Evolutionary conservation across 352 stramenopile species (phyloP).

Genomic region (Pythium scleroteichum): DNA sequence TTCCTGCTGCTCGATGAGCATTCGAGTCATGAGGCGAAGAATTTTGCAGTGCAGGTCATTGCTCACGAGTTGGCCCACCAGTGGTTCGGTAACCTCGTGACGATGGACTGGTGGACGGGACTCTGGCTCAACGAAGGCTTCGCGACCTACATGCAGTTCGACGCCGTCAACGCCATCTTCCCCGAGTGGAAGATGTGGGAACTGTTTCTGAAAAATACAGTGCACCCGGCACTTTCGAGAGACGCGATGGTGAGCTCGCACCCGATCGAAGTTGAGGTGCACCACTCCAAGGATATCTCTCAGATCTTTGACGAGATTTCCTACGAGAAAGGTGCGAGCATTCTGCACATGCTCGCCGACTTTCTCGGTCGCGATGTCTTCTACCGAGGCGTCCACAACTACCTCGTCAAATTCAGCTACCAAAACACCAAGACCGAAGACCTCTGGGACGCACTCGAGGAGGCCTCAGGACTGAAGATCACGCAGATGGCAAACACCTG

Average conservation of each 20-base stretch:
- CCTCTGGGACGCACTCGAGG: conserved; percentile 93
- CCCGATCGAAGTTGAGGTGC: conserved; percentile 94
- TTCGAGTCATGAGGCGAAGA: conserved; percentile 50
- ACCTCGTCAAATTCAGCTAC: conserved; percentile 93
- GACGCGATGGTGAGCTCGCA: conserved; percentile 90
- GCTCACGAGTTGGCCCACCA: conserved; percentile 98
- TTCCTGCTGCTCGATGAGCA: conserved; percentile 79
- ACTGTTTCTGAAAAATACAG: conserved; percentile 85
- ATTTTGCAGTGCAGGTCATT: conserved; percentile 91
- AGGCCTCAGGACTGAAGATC: conserved; percentile 88
- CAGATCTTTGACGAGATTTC: conserved; percentile 98
- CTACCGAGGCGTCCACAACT: conserved; percentile 87
- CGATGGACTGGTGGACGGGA: conserved; percentile 96
- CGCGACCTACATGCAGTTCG: conserved; percentile 95
- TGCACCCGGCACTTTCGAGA: conserved; percentile 84
- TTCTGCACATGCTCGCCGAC: conserved; percentile 73
- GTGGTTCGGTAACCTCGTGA: conserved; percentile 97
- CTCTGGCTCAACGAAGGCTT: conserved; percentile 98
- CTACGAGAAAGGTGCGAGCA: conserved; percentile 91
- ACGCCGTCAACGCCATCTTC: conserved; percentile 89
- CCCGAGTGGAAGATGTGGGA: conserved; percentile 95
- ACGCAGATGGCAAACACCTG: conserved; percentile 91
- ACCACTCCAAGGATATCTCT: conserved; percentile 92
- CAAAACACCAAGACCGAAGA: conserved; percentile 94
- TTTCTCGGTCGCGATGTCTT: conserved; percentile 69